A percentile compares a stretch with the other conserved stretches of the same genome.
phyloP scores from a whole-genome alignment of 177 flowering plant genomes.

The Tripterygium wilfordii region DNA sequence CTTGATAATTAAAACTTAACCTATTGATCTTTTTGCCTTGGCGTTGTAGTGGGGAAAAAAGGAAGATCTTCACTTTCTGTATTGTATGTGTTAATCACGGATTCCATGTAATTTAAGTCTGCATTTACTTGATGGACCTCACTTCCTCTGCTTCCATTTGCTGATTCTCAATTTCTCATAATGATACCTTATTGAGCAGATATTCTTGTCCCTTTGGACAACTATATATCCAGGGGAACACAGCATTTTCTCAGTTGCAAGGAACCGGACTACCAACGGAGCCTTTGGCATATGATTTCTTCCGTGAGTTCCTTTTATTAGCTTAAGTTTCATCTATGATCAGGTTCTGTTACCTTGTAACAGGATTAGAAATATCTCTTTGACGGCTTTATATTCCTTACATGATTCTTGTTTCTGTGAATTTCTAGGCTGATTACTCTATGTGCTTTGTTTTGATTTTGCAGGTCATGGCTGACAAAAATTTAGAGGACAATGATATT shows the following conservation, averaged over 20 bases:
- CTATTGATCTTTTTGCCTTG: too few relatives aligned
- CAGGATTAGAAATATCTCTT: neutral
- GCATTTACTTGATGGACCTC: too few relatives aligned
- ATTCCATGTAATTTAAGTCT: neutral
- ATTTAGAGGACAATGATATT: conserved; percentile 89
- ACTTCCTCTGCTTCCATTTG: neutral
- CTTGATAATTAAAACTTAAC: too few relatives aligned
- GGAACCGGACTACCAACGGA: conserved; percentile 95
- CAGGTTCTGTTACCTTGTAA: neutral
- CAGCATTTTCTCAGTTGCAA: conserved; percentile 83
- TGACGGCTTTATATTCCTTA: neutral
- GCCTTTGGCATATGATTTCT: conserved; percentile 92
- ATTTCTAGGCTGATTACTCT: neutral
- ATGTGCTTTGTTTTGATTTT: neutral
- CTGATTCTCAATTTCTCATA: neutral
- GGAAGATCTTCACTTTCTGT: too few relatives aligned
- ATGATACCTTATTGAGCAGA: conserved; percentile 35
- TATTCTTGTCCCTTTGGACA: conserved; percentile 94
- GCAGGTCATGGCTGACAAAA: conserved; percentile 86
- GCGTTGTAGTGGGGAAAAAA: too few relatives aligned
- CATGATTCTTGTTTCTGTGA: too few relatives aligned
- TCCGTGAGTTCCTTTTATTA: conserved; percentile 42
- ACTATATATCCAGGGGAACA: conserved; percentile 92
- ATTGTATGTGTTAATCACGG: too few relatives aligned
- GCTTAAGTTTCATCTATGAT: neutral